A percentile compares a stretch with the other conserved stretches of the same genome.
Evolutionary conservation across 163 green algal species (phyloP).

Genomic region (Trebouxiophyceae sp.): DNA sequence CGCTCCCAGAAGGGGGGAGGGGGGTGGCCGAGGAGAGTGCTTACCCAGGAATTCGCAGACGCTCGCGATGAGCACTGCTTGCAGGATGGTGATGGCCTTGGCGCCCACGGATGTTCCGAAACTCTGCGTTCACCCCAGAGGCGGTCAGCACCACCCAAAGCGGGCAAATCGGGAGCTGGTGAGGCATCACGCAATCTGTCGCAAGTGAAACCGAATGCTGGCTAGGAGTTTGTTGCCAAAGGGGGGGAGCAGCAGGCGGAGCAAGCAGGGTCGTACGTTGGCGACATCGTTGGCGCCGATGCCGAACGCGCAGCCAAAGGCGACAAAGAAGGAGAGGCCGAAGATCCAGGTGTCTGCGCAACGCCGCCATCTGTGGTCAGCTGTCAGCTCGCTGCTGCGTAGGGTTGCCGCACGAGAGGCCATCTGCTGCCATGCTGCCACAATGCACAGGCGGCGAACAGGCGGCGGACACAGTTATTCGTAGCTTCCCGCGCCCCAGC

Average conservation of each 20-base stretch:
- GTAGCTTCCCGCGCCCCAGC: too few species aligned
- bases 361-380: too few species aligned
- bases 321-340: conserved; percentile 16
- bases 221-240: background rate
- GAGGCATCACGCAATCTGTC: too few species aligned
- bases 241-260: background rate
- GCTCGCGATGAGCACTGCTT: conserved; percentile 38
- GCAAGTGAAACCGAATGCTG: background rate
- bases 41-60: conserved; percentile 66
- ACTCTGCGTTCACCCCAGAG: conserved; percentile 23
- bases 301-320: conserved; percentile 25
- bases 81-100: conserved; percentile 24
- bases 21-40: too few species aligned
- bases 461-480: too few species aligned
- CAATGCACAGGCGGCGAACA: too few species aligned
- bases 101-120: conserved; percentile 32
- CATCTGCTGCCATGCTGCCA: too few species aligned
- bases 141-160: background rate
- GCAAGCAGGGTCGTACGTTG: background rate
- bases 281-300: conserved; percentile 27
- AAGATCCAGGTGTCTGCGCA: conserved; percentile 28
- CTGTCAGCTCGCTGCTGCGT: too few species aligned
- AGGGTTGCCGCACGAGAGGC: too few species aligned
- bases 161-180: background rate
- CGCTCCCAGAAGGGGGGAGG: too few species aligned